A percentile compares a stretch with the other conserved stretches of the same genome.
phyloP scores from a whole-genome alignment of 768 basidiomycete species.

The Hypholoma sublateritium region DNA sequence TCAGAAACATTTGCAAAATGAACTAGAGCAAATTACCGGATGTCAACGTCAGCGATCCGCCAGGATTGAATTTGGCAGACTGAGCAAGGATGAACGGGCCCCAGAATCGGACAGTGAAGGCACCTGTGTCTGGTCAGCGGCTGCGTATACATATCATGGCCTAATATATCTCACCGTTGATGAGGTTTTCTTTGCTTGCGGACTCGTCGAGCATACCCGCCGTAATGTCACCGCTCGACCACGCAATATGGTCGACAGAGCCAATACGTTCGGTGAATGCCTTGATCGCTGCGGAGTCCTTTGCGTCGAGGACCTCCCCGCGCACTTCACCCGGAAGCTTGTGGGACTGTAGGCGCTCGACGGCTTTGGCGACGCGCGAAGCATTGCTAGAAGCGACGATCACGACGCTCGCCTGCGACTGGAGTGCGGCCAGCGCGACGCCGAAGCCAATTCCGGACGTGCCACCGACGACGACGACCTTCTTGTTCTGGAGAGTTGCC shows the following conservation, averaged over 20 bases:
- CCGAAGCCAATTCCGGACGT: neutral
- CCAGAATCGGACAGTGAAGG: conserved; percentile 6
- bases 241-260: neutral
- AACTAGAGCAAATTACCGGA: neutral
- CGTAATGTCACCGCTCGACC: conserved; percentile 3
- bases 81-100: conserved; percentile 3
- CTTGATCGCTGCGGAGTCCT: neutral
- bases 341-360: neutral
- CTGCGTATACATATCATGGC: too few relatives aligned
- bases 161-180: too few relatives aligned
- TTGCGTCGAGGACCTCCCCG: conserved; percentile 1
- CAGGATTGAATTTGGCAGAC: neutral
- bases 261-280: neutral
- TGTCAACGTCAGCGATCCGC: conserved; percentile 4
- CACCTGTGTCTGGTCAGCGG: neutral
- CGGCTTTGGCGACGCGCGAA: neutral
- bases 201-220: too few relatives aligned
- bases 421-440: neutral
- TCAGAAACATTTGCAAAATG: neutral
- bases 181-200: neutral
- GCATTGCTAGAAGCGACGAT: neutral
- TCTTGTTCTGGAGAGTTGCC: neutral
- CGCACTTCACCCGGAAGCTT: conserved; percentile 1
- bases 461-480: neutral
- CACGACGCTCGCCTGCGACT: neutral